A percentile compares a stretch with the other conserved stretches of the same genome.
phyloP scores from a whole-genome alignment of 1,139 yeast genomes.

The Yamadazyma taylorii region DNA sequence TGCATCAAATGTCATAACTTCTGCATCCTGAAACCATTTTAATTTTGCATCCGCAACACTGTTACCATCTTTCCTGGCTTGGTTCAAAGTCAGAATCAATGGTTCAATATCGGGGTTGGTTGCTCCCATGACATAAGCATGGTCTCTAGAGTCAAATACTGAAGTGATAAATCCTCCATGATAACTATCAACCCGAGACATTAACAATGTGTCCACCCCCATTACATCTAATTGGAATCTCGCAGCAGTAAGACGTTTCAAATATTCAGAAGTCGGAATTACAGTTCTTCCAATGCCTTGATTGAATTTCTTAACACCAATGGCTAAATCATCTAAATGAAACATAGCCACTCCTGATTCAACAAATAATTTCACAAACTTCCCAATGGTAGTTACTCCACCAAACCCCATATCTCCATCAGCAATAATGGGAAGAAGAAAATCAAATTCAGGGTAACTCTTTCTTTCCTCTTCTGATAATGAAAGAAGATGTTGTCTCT shows the following conservation, averaged over 20 bases:
- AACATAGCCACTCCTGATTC: conserved; percentile 68
- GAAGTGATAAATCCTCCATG: conserved; percentile 56
- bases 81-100: conserved; percentile 44
- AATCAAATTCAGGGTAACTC: conserved; percentile 41
- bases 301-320: conserved; percentile 68
- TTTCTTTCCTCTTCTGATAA: conserved; percentile 24
- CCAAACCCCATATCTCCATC: conserved; percentile 73
- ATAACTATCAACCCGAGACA: conserved; percentile 64
- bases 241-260: conserved; percentile 56
- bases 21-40: conserved; percentile 46
- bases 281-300: conserved; percentile 63
- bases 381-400: conserved; percentile 64
- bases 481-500: conserved; percentile 44
- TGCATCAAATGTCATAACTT: conserved; percentile 49
- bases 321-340: conserved; percentile 63
- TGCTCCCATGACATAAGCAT: conserved; percentile 16
- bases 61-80: conserved; percentile 24
- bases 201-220: conserved; percentile 57
- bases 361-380: conserved; percentile 60
- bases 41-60: conserved; percentile 24
- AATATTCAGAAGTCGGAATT: conserved; percentile 60
- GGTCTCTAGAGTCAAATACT: conserved; percentile 43
- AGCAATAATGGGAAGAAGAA: conserved; percentile 61
- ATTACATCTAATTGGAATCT: conserved; percentile 66
- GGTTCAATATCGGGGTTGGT: conserved; percentile 38